These are phyloP conservation scores for Athelia sp. DNA, from an alignment of 1,284 basidiomycete species.

Conservation along the genomic window DNA sequence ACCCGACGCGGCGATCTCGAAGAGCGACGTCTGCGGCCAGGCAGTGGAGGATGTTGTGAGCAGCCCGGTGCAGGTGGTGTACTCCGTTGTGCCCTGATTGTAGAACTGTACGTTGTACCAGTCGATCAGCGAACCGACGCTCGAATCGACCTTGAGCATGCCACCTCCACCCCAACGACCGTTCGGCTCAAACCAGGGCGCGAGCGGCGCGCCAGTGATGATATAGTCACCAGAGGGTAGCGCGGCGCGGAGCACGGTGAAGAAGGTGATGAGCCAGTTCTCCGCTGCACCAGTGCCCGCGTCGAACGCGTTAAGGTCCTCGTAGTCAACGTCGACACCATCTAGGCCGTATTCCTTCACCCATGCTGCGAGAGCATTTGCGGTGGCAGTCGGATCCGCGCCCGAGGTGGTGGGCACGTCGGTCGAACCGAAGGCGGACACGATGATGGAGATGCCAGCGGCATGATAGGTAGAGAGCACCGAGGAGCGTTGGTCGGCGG, in stretches of 20 bases:
- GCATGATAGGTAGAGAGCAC: slow-evolving; percentile 10
- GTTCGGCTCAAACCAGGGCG: slow-evolving; percentile 4
- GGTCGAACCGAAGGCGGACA: slow-evolving; percentile 21
- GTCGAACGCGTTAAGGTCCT: slow-evolving; percentile 21
- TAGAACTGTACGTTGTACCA: slow-evolving; percentile 13
- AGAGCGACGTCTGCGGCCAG: slow-evolving; percentile 38
- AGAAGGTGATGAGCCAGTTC: slow-evolving; percentile 19
- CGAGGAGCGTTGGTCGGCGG: slow-evolving; percentile 6
- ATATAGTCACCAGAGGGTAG: slow-evolving; percentile 17
- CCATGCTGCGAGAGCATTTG: slow-evolving; percentile 12
- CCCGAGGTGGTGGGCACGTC: slow-evolving; percentile 7
- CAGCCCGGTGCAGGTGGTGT: slow-evolving; percentile 39
- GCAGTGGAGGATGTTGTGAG: slow-evolving; percentile 33
- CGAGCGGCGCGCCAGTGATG: slow-evolving; percentile 16
- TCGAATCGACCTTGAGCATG: slow-evolving; percentile 15
- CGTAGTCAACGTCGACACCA: slow-evolving; percentile 29
- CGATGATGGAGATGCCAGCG: slow-evolving; percentile 13
- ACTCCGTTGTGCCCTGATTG: slow-evolving; percentile 35
- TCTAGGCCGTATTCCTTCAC: slow-evolving; percentile 24
- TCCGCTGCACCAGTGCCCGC: slow-evolving; percentile 9
- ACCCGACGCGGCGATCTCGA: slow-evolving; percentile 42
- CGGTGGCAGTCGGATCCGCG: slow-evolving; percentile 12
- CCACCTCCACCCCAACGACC: slow-evolving; percentile 26
- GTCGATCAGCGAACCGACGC: slow-evolving; percentile 11
- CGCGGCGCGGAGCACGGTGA: slow-evolving; percentile 15